A percentile compares a stretch with the other conserved stretches of the same genome.
These are phyloP conservation scores for Pyrus betulifolia DNA, from an alignment of 306 rosid genomes.

Conservation along the genomic window DNA sequence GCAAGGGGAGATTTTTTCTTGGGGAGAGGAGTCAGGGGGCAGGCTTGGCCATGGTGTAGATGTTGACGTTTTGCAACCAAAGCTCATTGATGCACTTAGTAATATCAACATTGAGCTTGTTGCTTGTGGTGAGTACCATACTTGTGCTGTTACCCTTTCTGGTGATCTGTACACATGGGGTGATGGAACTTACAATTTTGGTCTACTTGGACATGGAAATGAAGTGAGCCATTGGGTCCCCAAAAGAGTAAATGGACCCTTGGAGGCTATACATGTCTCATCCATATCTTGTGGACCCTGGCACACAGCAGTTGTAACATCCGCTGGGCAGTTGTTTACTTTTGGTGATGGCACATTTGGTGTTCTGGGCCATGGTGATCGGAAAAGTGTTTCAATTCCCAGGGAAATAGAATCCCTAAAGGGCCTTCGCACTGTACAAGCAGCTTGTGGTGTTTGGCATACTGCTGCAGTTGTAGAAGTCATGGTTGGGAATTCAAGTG, in stretches of 20 bases:
- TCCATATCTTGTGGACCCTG: conserved; percentile 97
- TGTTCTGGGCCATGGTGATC: conserved; percentile 91
- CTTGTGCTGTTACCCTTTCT: conserved; percentile 93
- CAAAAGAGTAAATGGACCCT: conserved; percentile 86
- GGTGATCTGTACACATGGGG: conserved; percentile 99
- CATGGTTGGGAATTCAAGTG: conserved; percentile 90
- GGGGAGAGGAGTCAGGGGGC: conserved; percentile 99
- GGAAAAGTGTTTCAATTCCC: conserved; percentile 69
- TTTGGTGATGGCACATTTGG: conserved; percentile 99
- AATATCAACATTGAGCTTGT: conserved; percentile 85
- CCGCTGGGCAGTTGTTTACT: conserved; percentile 93
- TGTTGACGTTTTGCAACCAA: conserved; percentile 79
- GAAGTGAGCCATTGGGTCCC: conserved; percentile 99
- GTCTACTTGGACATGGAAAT: conserved; percentile 95
- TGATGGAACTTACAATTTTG: conserved; percentile 86
- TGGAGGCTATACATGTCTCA: conserved; percentile 93
- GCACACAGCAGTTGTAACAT: conserved; percentile 97
- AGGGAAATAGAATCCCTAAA: conserved; percentile 95
- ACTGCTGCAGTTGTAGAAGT: conserved; percentile 99
- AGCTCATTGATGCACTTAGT: conserved; percentile 85
- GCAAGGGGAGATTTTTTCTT: conserved; percentile 93
- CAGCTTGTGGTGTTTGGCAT: conserved; percentile 99
- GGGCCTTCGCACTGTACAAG: conserved; percentile 94
- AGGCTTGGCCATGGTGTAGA: conserved; percentile 99
- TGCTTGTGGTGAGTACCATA: conserved; percentile 98